phyloP scores from a whole-genome alignment of 1,139 yeast genomes.

The Yamadazyma spencermartinsiae region DNA sequence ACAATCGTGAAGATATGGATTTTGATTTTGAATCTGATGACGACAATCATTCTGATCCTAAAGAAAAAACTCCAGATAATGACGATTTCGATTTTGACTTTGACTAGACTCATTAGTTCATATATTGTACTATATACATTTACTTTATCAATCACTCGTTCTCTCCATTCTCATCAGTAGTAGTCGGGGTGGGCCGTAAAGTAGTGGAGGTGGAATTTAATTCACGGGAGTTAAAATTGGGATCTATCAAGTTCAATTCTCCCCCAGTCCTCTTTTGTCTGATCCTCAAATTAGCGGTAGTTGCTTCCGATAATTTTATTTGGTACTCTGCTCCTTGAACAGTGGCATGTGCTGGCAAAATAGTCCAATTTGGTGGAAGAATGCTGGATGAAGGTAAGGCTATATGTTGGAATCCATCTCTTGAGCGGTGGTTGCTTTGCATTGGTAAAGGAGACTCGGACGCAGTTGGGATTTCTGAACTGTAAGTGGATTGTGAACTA shows the following conservation, averaged over 20 bases:
- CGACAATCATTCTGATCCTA: too few species aligned
- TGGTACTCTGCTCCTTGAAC: slow-evolving; percentile 16
- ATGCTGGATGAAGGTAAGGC: slow-evolving; percentile 26
- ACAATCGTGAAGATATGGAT: slow-evolving; percentile 2
- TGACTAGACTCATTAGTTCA: slow-evolving; percentile 14
- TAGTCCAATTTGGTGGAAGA: slow-evolving; percentile 38
- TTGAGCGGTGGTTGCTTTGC: slow-evolving; percentile 1
- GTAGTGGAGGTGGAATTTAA: background rate
- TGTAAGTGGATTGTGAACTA: too few species aligned
- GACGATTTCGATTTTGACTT: slow-evolving; percentile 36
- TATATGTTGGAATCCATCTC: slow-evolving; percentile 19
- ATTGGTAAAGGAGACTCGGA: background rate
- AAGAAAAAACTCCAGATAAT: slow-evolving; percentile 5
- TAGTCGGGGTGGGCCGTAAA: background rate
- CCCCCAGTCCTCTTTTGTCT: slow-evolving; percentile 12
- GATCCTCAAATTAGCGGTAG: slow-evolving; percentile 18
- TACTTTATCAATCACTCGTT: background rate
- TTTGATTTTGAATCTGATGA: slow-evolving; percentile 6
- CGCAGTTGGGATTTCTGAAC: too few species aligned
- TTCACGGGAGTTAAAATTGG: slow-evolving; percentile 6
- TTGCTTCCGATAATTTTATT: slow-evolving; percentile 21
- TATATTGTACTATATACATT: slow-evolving; percentile 2
- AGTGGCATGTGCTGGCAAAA: slow-evolving; percentile 26
- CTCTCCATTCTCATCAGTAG: slow-evolving; percentile 2
- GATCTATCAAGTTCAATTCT: slow-evolving; percentile 15